Evolutionary conservation across 164 flowering plant genomes (phyloP).

Genomic region (Vitis cinerea): DNA sequence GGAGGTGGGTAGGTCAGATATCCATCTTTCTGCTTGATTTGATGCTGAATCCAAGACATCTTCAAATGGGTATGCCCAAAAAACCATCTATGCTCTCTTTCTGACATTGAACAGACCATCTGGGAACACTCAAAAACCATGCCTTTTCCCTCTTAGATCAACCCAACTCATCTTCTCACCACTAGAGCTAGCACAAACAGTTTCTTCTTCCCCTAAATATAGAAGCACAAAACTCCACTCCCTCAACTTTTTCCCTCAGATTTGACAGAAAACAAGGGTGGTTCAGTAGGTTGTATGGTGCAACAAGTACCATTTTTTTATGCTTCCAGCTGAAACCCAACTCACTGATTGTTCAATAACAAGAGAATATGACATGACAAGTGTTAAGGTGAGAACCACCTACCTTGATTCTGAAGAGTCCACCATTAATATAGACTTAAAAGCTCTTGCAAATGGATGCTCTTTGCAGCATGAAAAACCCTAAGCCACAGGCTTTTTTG

Average conservation of each 20-base stretch:
- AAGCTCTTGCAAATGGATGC: background rate
- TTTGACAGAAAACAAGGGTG: background rate
- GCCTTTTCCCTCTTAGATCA: conserved; percentile 6
- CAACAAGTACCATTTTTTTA: background rate
- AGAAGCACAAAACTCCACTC: no score
- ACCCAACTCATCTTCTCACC: conserved; percentile 1
- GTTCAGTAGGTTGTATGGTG: no score
- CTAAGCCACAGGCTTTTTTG: conserved; percentile 7
- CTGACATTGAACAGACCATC: conserved; percentile 27
- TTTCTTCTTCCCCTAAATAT: no score
- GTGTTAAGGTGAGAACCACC: conserved; percentile 6
- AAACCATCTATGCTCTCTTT: conserved; percentile 24
- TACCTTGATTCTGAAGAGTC: conserved; percentile 12
- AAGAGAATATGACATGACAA: conserved; percentile 4
- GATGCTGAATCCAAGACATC: conserved; percentile 40
- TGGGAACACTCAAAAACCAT: conserved; percentile 16
- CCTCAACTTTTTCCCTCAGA: background rate
- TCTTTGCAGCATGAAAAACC: conserved; percentile 4
- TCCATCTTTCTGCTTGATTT: conserved; percentile 33
- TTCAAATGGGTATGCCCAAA: conserved; percentile 37
- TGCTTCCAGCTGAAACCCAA: background rate
- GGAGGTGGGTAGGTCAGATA: conserved; percentile 37
- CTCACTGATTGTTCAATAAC: conserved; percentile 6
- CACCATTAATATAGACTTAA: conserved; percentile 5
- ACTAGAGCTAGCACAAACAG: background rate